Evolutionary conservation across 2,329 filamentous ascomycete species (phyloP), one percentile per base, ranked within the genome.

Genomic region (Calycina marina): DNA sequence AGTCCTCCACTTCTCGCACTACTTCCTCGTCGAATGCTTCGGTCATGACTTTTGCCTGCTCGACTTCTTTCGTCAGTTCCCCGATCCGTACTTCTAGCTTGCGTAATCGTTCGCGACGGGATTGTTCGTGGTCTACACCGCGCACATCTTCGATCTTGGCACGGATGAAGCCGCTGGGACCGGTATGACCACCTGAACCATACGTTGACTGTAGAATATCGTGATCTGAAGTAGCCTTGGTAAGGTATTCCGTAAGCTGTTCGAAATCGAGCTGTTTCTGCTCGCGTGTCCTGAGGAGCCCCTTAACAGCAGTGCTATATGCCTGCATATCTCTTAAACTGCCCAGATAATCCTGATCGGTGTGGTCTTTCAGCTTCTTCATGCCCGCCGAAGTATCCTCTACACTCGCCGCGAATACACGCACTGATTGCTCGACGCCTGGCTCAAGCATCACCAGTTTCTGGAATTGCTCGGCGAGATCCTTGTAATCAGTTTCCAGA

Each of bases 181-280:
- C 85, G 4, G 76, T 74, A 42, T 82, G 63, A 30, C 72, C 70
- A 4, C 65, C 61, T 28, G 60, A 57, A 25, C 68, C 67, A 40
- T 77, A 73, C 8, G 75, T 72, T 0, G 73, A 72, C 6, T 67
- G 65, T 12, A 55, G 40, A 4, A 42, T 65, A 56, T 98, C 90
- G 29, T 86, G 78, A 56, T 98, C 90, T 3, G 74, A 62, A 3
- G 83, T 84, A 1, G 83, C 84, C 55, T 93, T 93, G 59, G 82
- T 82, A 33, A 94, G 79, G 56, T 96, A 96, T 53, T 96, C 88
- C 16, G 85, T 93, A 18, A 98, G 67, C 43, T 84, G 86, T 59
- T 98, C 90, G 50, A 88, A 93, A 60, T 98, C 90, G 36, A 98
- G 77, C 55, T 98, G 90, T 55, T 98, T 98, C 60, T 92, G 85